phyloP scores from a whole-genome alignment of 495 filamentous ascomycete species.

The Mytilinidion resinicola region DNA sequence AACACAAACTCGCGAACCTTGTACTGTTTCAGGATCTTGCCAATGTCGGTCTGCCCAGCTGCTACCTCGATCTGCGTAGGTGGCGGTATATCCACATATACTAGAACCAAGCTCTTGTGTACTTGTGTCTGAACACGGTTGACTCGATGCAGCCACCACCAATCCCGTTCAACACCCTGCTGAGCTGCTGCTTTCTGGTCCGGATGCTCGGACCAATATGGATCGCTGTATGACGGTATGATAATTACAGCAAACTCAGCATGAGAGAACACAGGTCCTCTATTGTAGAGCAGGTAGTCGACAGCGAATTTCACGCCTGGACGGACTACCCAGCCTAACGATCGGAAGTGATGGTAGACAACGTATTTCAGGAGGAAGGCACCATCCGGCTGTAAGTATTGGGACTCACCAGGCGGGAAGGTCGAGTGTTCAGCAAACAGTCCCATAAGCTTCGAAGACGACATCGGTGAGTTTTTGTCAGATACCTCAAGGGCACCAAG shows the following conservation, averaged over 20 bases:
- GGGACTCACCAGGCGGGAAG: constrained; percentile 27
- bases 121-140: constrained; percentile 89
- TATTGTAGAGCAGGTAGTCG: constrained; percentile 88
- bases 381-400: constrained; percentile 55
- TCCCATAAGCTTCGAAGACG: constrained; percentile 32
- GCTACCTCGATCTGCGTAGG: constrained; percentile 38
- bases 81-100: constrained; percentile 85
- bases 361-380: constrained; percentile 80
- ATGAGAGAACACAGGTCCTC: constrained; percentile 91
- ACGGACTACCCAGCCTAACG: constrained; percentile 92
- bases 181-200: constrained; percentile 44
- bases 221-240: constrained; percentile 70
- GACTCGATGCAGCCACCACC: constrained; percentile 90
- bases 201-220: constrained; percentile 57
- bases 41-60: constrained; percentile 47
- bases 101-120: constrained; percentile 76
- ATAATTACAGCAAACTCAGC: constrained; percentile 86
- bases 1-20: constrained; percentile 75
- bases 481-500: constrained; percentile 69
- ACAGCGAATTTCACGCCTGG: constrained; percentile 91
- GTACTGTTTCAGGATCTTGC: constrained; percentile 60
- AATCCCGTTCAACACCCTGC: constrained; percentile 51
- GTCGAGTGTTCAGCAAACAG: constrained; percentile 35
- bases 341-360: constrained; percentile 94
- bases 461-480: constrained; percentile 42